Base-by-base conservation (phyloP, 108 stramenopile genomes). In the Skeletonema costatum region DNA sequence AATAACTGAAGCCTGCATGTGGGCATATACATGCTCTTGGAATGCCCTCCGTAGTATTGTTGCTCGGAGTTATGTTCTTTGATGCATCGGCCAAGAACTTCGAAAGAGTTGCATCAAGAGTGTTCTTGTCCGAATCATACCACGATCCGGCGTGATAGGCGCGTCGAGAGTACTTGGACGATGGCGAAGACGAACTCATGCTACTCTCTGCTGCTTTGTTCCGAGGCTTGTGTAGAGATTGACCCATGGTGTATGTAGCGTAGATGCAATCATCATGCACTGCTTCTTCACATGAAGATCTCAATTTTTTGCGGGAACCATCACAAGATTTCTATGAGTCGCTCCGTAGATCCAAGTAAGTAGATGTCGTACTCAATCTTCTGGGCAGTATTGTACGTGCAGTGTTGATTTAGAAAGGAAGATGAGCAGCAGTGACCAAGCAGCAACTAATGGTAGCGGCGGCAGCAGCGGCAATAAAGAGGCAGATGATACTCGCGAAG, bases 1-100 rank as follows among this genome's bases (percentile, higher is more conserved):
- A 88, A 67, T 96, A 96, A 53, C 70, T 71, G 79, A 85, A 96
- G 48, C 94, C 94, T 30, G 94, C 94, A 84, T 96, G 94, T 12
- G 94, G 94, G 56, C 70, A 81, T 65, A 96, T 90, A 30, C 93
- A 77, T 10, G 85, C 94, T 32, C 87, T 81, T 10, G 84, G 86
- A 5, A 74, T 61, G 16, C 70, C 75, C 12, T 16, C 32, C 33
- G 66, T 10, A 14, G 19, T 38, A 32, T 44, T 68, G 35, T 42
- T 25, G n/a, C 21, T 50, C 0, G 58, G 21, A 64, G 50, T 69
- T 10, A 46, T 51, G n/a, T 82, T 77, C 14, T 68, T n/a, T 32
- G 66, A 31, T 46, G 86, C 86, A 50, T 73, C 75, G n/a, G 68
- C 60, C 32, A 92, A 59, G 67, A 81, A 87, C 48, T 69, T 71